phyloP scores from a whole-genome alignment of 345 rosid species.

The Turnera subulata region DNA sequence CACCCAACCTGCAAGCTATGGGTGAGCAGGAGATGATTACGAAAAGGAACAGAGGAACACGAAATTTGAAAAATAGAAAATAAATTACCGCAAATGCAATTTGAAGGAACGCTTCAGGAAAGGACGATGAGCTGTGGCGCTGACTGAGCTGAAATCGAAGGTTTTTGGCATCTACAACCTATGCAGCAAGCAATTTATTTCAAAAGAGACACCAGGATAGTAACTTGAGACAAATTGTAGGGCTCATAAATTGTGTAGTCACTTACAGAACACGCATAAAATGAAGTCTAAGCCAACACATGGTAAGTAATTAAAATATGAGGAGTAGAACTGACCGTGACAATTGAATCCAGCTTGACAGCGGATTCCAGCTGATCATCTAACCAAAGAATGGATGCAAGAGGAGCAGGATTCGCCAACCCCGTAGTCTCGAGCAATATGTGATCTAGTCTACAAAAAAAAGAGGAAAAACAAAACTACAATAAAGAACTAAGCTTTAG shows the following conservation, averaged over 20 bases:
- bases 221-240: no score
- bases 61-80: neutral
- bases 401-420: constrained; percentile 90
- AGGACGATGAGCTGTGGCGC: constrained; percentile 51
- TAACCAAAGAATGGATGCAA: constrained; percentile 93
- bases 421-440: constrained; percentile 98
- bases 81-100: constrained; percentile 83
- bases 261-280: no score
- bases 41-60: neutral
- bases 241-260: no score
- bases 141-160: constrained; percentile 67
- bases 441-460: constrained; percentile 65
- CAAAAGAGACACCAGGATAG: no score
- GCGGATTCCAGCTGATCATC: constrained; percentile 90
- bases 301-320: no score
- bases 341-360: constrained; percentile 85
- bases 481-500: no score
- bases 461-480: neutral
- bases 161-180: constrained; percentile 98
- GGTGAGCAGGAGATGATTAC: no score
- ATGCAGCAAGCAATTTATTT: constrained; percentile 17
- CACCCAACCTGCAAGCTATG: no score
- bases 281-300: no score
- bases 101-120: constrained; percentile 89
- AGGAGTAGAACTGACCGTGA: constrained; percentile 56